phyloP scores from a whole-genome alignment of 441 rosid genomes.

The Arabidopsis lyrata region DNA sequence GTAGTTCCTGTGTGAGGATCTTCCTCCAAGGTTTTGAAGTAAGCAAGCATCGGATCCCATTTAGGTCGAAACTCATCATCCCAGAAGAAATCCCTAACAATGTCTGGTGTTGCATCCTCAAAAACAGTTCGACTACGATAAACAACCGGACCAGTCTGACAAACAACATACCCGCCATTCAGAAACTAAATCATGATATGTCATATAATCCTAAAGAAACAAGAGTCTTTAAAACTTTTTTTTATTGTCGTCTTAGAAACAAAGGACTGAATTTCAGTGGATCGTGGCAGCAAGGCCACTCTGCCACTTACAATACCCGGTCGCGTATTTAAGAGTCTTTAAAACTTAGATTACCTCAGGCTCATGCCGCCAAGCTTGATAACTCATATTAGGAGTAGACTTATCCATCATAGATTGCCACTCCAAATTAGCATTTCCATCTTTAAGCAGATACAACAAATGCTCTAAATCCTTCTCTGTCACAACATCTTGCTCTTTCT shows the following conservation, averaged over 20 bases:
- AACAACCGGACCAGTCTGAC: constrained; percentile 71
- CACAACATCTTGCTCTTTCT: constrained; percentile 57
- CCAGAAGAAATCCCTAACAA: constrained; percentile 97
- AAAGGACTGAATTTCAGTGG: too few relatives aligned
- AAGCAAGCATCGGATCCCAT: constrained; percentile 94
- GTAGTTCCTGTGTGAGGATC: constrained; percentile 69
- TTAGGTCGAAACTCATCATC: constrained; percentile 94
- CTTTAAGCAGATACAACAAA: constrained; percentile 74
- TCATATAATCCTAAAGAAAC: too few relatives aligned
- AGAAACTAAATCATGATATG: constrained; percentile 27
- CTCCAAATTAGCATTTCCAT: constrained; percentile 67
- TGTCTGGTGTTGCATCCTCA: constrained; percentile 83
- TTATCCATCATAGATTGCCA: constrained; percentile 93
- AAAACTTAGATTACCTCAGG: constrained; percentile 63
- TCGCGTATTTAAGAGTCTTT: neutral
- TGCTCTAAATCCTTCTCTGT: constrained; percentile 81
- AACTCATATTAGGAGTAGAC: constrained; percentile 76
- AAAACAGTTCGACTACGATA: constrained; percentile 84
- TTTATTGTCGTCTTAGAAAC: too few relatives aligned
- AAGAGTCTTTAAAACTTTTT: neutral
- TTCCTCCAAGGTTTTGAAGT: constrained; percentile 76
- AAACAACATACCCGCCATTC: constrained; percentile 42
- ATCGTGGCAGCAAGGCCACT: too few relatives aligned
- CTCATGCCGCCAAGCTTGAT: constrained; percentile 91
- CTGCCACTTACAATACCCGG: too few relatives aligned